These are phyloP conservation scores for Parastagonospora nodorum DNA, from an alignment of 2,329 filamentous ascomycete species.

Conservation along the genomic window DNA sequence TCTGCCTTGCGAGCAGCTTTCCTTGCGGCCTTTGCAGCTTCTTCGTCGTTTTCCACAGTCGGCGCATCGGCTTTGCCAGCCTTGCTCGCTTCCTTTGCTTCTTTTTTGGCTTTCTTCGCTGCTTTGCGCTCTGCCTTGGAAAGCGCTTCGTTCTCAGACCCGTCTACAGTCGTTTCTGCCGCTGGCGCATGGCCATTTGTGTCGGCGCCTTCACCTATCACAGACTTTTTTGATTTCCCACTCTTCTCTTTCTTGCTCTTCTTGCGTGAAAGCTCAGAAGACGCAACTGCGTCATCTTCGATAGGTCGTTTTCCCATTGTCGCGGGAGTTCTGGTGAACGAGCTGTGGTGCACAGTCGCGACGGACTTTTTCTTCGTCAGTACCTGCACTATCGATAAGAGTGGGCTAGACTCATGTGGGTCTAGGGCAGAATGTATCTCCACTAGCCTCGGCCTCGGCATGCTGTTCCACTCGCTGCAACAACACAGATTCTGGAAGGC, in stretches of 20 bases:
- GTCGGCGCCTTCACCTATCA: conserved; percentile 21
- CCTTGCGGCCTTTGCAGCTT: conserved; percentile 38
- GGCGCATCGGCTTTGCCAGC: conserved; percentile 22
- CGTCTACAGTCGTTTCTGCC: conserved; percentile 23
- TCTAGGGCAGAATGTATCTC: not conserved
- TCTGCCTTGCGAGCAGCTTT: conserved; percentile 46
- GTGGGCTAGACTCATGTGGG: not conserved
- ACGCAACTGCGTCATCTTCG: conserved; percentile 27
- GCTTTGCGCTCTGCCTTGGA: conserved; percentile 52
- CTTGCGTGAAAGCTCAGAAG: conserved; percentile 38
- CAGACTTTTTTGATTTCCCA: conserved; percentile 31
- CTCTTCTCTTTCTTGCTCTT: conserved; percentile 47
- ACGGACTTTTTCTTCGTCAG: conserved; percentile 18
- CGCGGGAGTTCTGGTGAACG: conserved; percentile 2
- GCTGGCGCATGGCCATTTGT: conserved; percentile 23
- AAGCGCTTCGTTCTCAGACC: conserved; percentile 35
- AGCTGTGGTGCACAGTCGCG: conserved; percentile 11
- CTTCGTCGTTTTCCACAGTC: conserved; percentile 32
- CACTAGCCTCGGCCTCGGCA: too few relatives aligned
- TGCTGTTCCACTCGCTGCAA: too few relatives aligned
- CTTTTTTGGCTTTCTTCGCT: conserved; percentile 48
- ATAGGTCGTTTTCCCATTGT: conserved; percentile 46
- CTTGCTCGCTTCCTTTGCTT: conserved; percentile 42
- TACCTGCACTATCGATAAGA: conserved; percentile 25
- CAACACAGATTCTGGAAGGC: too few relatives aligned